Evolutionary conservation across 1,284 basidiomycete genomes (phyloP), one percentile per base, ranked within the genome.

Genomic region (Phaffia rhodozyma): DNA sequence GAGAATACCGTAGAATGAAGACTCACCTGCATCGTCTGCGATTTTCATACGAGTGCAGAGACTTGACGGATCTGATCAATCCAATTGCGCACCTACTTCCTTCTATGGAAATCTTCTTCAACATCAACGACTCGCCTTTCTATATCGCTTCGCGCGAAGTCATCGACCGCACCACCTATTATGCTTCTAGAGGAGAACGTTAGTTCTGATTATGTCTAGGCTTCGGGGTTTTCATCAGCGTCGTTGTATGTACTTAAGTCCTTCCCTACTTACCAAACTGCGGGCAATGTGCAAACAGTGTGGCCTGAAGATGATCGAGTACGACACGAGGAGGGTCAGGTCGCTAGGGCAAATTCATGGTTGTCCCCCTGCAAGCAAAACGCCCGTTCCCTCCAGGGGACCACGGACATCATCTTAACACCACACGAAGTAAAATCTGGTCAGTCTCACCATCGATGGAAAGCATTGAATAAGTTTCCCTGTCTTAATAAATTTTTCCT

Each of bases 101-200:
- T 2, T 30, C 50, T 1, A 29, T 61, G n/a, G 54, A 29, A 20
- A 43, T 61, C 50, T 55, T 53, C 43, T 61, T 61, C 60, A 61
- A 61, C 51, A 61, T 53, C n/a, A 53, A 61, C 38, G 60, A 61
- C 38, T 43, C 54, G 47, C 60, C 60, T 23, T 43, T 38, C 1
- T 61, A 53, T 53, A 54, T 61, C 50, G 50, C 60, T 18, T 59
- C 57, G 23, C 34, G 57, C n/a, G 57, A 58, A 9, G 30, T 58
- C 57, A 18, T 58, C 2, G 43, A 58, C 23, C 57, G 23, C 16
- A 25, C 38, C 13, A 43, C 38, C 38, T 43, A 43, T 16, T 43
- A 43, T 43, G 38, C 38, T 16, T 43, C 38, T 16, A 43, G 38
- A 16, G 38, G 38, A 43, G 57, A 49, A 27, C 29, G 57, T 50